Percentiles rank a stretch among this genome's conserved stretches.
Evolutionary conservation across 2,329 filamentous ascomycete genomes (phyloP).

Genomic region (Cladosporium cucumerinum): DNA sequence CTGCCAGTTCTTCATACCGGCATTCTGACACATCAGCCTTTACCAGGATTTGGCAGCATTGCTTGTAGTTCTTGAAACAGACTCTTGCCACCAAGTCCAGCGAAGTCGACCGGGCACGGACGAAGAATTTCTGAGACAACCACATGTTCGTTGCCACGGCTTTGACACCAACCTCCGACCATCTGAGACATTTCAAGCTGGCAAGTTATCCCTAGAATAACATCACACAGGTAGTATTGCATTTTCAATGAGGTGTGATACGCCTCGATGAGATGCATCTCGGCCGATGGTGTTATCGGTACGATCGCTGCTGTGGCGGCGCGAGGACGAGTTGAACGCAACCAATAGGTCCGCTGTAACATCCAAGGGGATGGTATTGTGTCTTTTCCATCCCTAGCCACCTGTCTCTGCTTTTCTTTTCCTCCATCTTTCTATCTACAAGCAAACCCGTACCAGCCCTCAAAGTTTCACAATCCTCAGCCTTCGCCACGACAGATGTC

Average conservation of each 20-base stretch:
- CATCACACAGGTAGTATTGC: background rate
- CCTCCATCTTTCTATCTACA: background rate
- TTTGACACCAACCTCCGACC: background rate
- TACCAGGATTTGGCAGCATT: background rate
- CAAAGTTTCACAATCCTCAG: constrained; percentile 15
- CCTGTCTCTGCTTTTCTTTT: constrained; percentile 5
- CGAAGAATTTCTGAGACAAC: constrained; percentile 3
- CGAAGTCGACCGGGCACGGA: background rate
- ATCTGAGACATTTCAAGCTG: constrained; percentile 6
- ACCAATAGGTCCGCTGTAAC: background rate
- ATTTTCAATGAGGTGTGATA: background rate
- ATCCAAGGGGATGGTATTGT: background rate
- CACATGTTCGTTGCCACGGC: background rate
- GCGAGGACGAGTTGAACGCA: background rate
- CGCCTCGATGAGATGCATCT: background rate
- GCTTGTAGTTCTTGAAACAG: constrained; percentile 10
- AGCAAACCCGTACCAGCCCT: constrained; percentile 5
- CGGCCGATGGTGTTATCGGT: background rate
- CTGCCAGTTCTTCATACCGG: background rate
- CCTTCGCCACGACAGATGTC: constrained; percentile 1
- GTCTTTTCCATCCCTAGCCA: constrained; percentile 10
- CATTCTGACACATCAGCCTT: background rate
- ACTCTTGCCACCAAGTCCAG: constrained; percentile 1
- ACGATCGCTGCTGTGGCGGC: background rate
- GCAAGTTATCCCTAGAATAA: background rate